phyloP scores from a whole-genome alignment of 2,329 filamentous ascomycete species.

The Microsporum canis region DNA sequence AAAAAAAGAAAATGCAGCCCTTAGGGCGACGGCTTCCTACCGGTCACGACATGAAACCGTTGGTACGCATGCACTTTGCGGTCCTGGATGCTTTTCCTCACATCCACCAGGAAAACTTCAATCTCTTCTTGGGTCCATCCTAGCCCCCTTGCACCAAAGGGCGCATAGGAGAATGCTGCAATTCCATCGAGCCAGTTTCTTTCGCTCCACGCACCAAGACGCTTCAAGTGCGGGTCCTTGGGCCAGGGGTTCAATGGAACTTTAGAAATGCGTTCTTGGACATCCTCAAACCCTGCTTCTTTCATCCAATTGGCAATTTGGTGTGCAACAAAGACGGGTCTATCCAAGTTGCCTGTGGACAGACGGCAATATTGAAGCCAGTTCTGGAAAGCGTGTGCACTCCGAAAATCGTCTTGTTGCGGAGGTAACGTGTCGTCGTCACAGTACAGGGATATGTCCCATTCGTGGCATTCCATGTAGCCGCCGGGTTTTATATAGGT shows the following conservation, averaged over 20 bases:
- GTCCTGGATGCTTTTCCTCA: conserved; percentile 32
- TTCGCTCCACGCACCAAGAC: conserved; percentile 41
- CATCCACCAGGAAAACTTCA: conserved; percentile 36
- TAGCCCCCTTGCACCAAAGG: conserved; percentile 26
- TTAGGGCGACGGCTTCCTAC: conserved; percentile 14
- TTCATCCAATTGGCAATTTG: conserved; percentile 18
- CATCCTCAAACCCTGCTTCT: conserved; percentile 19
- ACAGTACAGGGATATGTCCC: conserved; percentile 38
- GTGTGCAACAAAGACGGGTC: conserved; percentile 43
- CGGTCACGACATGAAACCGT: conserved; percentile 30
- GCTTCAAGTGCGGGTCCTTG: conserved; percentile 30
- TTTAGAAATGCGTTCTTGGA: conserved; percentile 13
- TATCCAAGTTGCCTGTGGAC: conserved; percentile 34
- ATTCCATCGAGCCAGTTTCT: conserved; percentile 36
- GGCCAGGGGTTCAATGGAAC: conserved; percentile 22
- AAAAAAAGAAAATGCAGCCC: background rate
- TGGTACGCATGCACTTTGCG: conserved; percentile 33
- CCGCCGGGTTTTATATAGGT: conserved; percentile 47
- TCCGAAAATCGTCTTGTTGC: conserved; percentile 30
- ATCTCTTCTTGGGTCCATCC: conserved; percentile 37
- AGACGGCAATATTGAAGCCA: conserved; percentile 37
- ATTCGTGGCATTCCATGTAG: conserved; percentile 37
- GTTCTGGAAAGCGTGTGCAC: conserved; percentile 33
- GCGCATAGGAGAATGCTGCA: conserved; percentile 35
- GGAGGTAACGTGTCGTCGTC: conserved; percentile 45